Evolutionary conservation across 1,139 yeast species (phyloP), one percentile per base, ranked within the genome.

Genomic region (Schwanniomyces etchellsii): DNA sequence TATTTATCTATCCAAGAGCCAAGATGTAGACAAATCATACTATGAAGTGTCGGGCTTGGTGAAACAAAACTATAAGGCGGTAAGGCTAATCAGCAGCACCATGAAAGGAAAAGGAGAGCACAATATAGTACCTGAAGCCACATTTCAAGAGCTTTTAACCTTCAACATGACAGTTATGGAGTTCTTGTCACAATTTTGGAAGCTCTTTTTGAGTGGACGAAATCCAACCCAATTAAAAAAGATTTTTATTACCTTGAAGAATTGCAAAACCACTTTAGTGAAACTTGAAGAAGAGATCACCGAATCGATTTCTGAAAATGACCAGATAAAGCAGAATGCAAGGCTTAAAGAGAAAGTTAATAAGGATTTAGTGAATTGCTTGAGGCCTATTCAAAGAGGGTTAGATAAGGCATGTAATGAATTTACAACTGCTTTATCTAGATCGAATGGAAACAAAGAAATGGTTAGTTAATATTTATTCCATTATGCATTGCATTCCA

Each of bases 31-130:
- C 28, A 69, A 68, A 20, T 65, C 81, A 1, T 60, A 72, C 5
- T 51, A 47, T 25, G 77, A 75, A 29, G 70, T 80, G 7, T 60
- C 69, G 10, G 52, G 50, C 4, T 61, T 79, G 16, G 73, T 78
- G 12, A 72, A 72, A 44, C 65, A 68, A 32, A 81, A 80, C 46
- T 70, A 77, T 28, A 72, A 55, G 31, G 41, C 51, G 2, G 55
- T 39, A 33, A 52, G 43, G 34, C 36, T 47, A 21, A 37, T 40
- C 5, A 35, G 34, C 24, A 26, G 28, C 17, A n/a, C 24, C 5
- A 10, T 17, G 35, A 39, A 24, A 34, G 35, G 33, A 17, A 16
- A 42, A 17, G 31, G 38, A 28, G 32, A 40, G 16, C 37, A 46
- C 20, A 46, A 52, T 28, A 41, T 64, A 11, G 47, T 64, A 3